phyloP scores from a whole-genome alignment of 2,329 filamentous ascomycete species.

The Phaeophleospora eucalypticola region DNA sequence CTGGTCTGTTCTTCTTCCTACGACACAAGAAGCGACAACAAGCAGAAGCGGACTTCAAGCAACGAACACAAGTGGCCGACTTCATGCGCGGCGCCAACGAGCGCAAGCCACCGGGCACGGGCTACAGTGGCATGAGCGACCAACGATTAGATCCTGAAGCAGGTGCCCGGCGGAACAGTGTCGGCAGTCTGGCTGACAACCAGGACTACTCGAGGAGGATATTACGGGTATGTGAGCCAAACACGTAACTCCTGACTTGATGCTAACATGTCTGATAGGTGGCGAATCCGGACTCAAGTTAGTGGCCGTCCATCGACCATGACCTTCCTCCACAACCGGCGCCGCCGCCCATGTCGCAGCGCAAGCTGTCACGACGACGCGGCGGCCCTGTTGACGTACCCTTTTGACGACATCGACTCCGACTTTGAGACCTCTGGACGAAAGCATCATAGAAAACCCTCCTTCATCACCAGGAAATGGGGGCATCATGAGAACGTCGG shows the following conservation, averaged over 20 bases:
- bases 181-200: conserved; percentile 86
- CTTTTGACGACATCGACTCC: conserved; percentile 12
- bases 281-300: conserved; percentile 19
- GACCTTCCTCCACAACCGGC: conserved; percentile 2
- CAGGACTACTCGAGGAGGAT: conserved; percentile 96
- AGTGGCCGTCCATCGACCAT: conserved; percentile 11
- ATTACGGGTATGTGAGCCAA: conserved; percentile 67
- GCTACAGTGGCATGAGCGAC: conserved; percentile 72
- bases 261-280: conserved; percentile 10
- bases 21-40: conserved; percentile 71
- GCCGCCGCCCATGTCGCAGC: conserved; percentile 4
- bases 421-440: conserved; percentile 2
- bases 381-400: conserved; percentile 10
- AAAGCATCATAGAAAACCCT: conserved; percentile 9
- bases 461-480: neutral
- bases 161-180: conserved; percentile 51
- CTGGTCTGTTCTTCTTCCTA: conserved; percentile 68
- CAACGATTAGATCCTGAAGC: conserved; percentile 79
- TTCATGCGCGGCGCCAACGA: conserved; percentile 56
- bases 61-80: conserved; percentile 72
- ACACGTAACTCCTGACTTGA: too few species aligned
- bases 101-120: conserved; percentile 57
- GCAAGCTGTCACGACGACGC: conserved; percentile 13
- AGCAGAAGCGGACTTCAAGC: conserved; percentile 79
- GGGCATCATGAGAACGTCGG: too few species aligned